A percentile compares a stretch with the other conserved stretches of the same genome.
phyloP scores from a whole-genome alignment of 2,329 filamentous ascomycete species.

The Aureobasidium sp. region DNA sequence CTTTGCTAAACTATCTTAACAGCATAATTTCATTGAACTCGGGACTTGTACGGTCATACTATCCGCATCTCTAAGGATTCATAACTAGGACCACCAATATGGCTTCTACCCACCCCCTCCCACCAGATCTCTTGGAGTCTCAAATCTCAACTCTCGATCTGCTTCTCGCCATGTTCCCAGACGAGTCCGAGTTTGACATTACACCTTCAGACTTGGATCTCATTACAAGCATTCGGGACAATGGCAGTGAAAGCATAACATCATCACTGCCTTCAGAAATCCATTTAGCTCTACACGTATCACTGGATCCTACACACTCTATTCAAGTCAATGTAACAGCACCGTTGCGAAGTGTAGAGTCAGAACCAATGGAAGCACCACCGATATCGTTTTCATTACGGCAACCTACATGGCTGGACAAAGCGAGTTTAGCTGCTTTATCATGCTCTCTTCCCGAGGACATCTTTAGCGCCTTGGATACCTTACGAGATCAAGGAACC shows the following conservation, averaged over 20 bases:
- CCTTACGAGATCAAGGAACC: conserved; percentile 31
- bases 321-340: conserved; percentile 30
- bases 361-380: conserved; percentile 30
- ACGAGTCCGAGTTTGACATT: background rate
- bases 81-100: background rate
- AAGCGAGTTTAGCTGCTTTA: conserved; percentile 32
- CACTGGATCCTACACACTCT: background rate
- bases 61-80: no score
- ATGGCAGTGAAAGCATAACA: background rate
- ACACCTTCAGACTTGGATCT: background rate
- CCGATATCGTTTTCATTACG: conserved; percentile 35
- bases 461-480: conserved; percentile 39
- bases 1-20: no score
- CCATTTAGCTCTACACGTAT: background rate
- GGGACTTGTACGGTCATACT: no score
- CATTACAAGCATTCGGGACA: background rate
- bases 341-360: conserved; percentile 22
- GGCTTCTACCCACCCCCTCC: background rate
- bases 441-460: conserved; percentile 24
- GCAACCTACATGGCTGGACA: conserved; percentile 46
- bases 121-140: background rate
- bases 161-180: conserved; percentile 10
- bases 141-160: conserved; percentile 6
- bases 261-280: background rate
- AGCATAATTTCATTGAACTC: no score